phyloP scores from a whole-genome alignment of 805 yeast species.

The Kuraishia capsulata region DNA sequence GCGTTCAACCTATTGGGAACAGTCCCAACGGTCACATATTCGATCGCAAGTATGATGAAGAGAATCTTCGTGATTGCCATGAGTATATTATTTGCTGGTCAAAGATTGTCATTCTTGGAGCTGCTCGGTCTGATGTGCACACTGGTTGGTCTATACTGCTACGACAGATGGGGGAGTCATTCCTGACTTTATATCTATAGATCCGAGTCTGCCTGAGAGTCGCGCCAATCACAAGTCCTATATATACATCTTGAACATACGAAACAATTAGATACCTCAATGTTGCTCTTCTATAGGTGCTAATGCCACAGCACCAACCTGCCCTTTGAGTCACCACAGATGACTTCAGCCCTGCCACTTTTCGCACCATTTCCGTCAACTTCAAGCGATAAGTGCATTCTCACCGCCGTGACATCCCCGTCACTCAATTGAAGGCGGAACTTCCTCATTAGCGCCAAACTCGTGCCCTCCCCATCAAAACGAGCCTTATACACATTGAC shows the following conservation, averaged over 20 bases:
- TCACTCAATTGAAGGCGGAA: slow-evolving; percentile 10
- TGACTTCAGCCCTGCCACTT: slow-evolving; percentile 24
- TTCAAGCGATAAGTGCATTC: slow-evolving; percentile 21
- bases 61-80: slow-evolving; percentile 62
- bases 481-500: slow-evolving; percentile 19
- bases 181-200: too few species aligned
- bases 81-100: slow-evolving; percentile 58
- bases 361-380: slow-evolving; percentile 24
- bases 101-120: slow-evolving; percentile 27
- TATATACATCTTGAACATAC: not conserved
- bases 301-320: slow-evolving; percentile 38
- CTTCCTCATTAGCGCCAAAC: slow-evolving; percentile 11
- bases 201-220: too few species aligned
- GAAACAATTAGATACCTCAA: not conserved
- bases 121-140: slow-evolving; percentile 47
- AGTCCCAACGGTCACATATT: slow-evolving; percentile 65
- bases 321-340: slow-evolving; percentile 49
- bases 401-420: slow-evolving; percentile 20
- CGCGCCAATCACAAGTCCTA: too few species aligned
- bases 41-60: slow-evolving; percentile 70
- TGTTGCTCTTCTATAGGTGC: not conserved
- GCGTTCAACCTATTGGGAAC: slow-evolving; percentile 71
- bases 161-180: slow-evolving; percentile 57
- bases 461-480: slow-evolving; percentile 7
- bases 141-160: slow-evolving; percentile 54